A percentile compares a stretch with the other conserved stretches of the same genome.
These are phyloP conservation scores for Cajanus cajan DNA, from an alignment of 306 rosid genomes.

Conservation along the genomic window DNA sequence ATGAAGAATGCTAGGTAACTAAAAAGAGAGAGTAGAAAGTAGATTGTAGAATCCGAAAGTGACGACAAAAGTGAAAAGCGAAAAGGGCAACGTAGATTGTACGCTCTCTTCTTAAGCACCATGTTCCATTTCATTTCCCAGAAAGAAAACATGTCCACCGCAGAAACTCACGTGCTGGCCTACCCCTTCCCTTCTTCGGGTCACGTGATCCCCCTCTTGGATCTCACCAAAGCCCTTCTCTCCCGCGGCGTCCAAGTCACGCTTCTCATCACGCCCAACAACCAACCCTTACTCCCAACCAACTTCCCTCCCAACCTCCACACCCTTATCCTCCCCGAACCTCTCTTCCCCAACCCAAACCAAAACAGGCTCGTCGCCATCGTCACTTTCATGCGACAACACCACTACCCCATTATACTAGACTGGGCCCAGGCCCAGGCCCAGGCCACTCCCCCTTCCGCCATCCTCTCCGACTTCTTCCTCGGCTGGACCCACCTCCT, in stretches of 20 bases:
- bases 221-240: constrained; percentile 23
- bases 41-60: no score
- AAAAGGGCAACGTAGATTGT: no score
- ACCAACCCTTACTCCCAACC: constrained; percentile 26
- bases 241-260: constrained; percentile 49
- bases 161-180: constrained; percentile 34
- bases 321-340: constrained; percentile 30
- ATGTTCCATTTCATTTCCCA: no score
- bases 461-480: constrained; percentile 49
- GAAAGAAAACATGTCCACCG: background rate
- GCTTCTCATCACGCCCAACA: constrained; percentile 31
- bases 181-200: constrained; percentile 47
- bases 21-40: no score
- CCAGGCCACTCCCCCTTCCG: constrained; percentile 33
- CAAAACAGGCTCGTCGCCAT: background rate
- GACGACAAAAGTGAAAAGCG: no score
- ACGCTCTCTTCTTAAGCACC: no score
- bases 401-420: constrained; percentile 39
- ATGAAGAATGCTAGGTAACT: no score
- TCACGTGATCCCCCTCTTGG: constrained; percentile 47
- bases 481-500: constrained; percentile 58
- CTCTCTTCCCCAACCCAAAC: background rate
- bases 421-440: constrained; percentile 32
- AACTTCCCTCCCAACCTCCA: constrained; percentile 37
- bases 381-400: constrained; percentile 25